Evolutionary conservation across 2,329 filamentous ascomycete species (phyloP), one percentile per base, ranked within the genome.

Genomic region (Colletotrichum eremochloae): DNA sequence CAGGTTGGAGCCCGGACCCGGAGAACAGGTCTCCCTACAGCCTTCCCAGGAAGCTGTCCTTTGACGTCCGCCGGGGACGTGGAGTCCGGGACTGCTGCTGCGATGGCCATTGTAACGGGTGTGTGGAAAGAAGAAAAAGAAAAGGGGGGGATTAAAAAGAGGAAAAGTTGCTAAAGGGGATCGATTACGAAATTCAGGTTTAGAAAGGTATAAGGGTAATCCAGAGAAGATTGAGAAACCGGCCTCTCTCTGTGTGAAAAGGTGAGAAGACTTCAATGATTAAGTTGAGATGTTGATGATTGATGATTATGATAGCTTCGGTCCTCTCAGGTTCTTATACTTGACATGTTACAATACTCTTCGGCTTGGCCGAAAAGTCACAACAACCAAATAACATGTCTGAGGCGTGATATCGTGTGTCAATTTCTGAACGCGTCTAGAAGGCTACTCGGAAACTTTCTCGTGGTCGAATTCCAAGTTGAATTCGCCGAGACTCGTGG

Each of bases 41-140:
- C 56, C 50, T 56, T 63, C n/a, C 15, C 42, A 9, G 57, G 57
- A 42, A 33, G 40, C 36, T 42, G 55, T 50, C 42, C 53, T 31
- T 38, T 46, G 15, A 33, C 44, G 14, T 61, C 69, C 18, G 56
- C 46, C 8, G 42, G 42, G 40, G 62, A 56, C 7, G 31, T 29
- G 38, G 44, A 31, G 31, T 11, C 52, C 6, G 53, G 42, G 5
- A 15, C 24, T 42, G 65, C 36, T 33, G 56, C 63, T 11, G 58
- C 29, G 33, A 68, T 56, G 15, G 70, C 66, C 70, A 72, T 72
- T 65, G n/a, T 70, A 48, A 70, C 5, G 20, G 15, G 20, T 66
- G n/a, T 38, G 31, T 24, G 7, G 5, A 36, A 44, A 5, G 20
- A 20, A 20, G 15, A 20, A 40, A 55, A 20, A 44, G 9, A 24